A percentile compares a stretch with the other conserved stretches of the same genome.
Conservation (phyloP, 2,329 filamentous ascomycete genomes). For the Sporothrix inflata region DNA sequence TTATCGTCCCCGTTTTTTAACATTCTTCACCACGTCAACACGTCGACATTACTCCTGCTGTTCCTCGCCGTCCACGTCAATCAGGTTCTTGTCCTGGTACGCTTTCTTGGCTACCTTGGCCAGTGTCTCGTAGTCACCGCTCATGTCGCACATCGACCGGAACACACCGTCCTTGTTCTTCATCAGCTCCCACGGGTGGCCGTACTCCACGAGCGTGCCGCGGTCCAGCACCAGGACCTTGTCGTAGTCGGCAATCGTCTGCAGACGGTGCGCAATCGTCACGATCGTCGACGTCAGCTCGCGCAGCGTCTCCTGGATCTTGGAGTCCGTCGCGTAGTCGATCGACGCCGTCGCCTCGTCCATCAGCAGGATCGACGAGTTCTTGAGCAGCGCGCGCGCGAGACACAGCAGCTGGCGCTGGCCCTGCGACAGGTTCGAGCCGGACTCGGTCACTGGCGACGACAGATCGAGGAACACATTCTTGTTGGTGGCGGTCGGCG, state of each 20-base stretch:
- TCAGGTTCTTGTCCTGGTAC: slow-evolving; percentile 39
- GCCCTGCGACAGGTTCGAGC: slow-evolving; percentile 91
- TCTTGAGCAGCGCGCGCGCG: slow-evolving; percentile 87
- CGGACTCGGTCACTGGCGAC: slow-evolving; percentile 84
- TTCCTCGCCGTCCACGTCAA: slow-evolving; percentile 23
- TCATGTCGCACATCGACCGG: slow-evolving; percentile 66
- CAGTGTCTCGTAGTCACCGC: slow-evolving; percentile 59
- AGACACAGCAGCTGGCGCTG: slow-evolving; percentile 94
- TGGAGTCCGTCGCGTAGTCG: slow-evolving; percentile 91
- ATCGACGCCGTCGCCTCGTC: slow-evolving; percentile 98
- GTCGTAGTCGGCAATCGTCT: slow-evolving; percentile 98
- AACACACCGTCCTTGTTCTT: slow-evolving; percentile 68
- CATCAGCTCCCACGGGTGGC: slow-evolving; percentile 83
- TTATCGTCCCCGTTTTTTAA: too few species aligned
- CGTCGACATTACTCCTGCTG: background rate
- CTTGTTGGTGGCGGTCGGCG: slow-evolving; percentile 71
- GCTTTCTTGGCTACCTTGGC: slow-evolving; percentile 60
- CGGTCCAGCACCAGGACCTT: slow-evolving; percentile 94
- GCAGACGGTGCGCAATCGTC: slow-evolving; percentile 92
- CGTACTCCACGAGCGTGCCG: slow-evolving; percentile 84
- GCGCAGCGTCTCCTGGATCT: slow-evolving; percentile 96
- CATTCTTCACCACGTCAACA: background rate
- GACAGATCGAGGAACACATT: slow-evolving; percentile 90
- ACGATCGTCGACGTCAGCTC: slow-evolving; percentile 91
- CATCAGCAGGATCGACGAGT: slow-evolving; percentile 94